Percentiles rank a stretch among this genome's conserved stretches.
These are phyloP conservation scores for Prunus mongolica DNA, from an alignment of 306 rosid genomes.

Conservation along the genomic window DNA sequence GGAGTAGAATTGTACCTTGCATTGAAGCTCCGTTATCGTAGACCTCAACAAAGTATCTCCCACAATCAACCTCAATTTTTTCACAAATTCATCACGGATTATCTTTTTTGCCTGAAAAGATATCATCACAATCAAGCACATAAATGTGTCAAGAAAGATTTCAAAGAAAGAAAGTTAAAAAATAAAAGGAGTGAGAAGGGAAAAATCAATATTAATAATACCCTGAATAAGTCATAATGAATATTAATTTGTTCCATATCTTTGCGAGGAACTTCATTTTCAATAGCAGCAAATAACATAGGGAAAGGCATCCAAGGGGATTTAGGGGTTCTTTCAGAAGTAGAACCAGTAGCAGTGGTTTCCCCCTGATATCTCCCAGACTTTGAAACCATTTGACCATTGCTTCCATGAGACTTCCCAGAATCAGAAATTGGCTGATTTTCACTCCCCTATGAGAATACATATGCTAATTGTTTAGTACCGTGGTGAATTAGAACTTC, in stretches of 20 bases:
- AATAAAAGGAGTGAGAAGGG: background rate
- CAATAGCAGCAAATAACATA: constrained; percentile 64
- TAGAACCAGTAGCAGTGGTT: constrained; percentile 44
- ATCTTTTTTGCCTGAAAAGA: constrained; percentile 59
- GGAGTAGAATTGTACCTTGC: constrained; percentile 39
- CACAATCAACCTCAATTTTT: constrained; percentile 60
- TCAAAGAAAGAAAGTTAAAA: constrained; percentile 1
- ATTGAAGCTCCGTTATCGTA: constrained; percentile 49
- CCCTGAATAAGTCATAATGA: constrained; percentile 54
- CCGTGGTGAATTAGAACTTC: background rate
- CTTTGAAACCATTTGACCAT: constrained; percentile 22
- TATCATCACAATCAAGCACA: background rate
- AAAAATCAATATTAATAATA: constrained; percentile 32
- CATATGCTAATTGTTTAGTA: background rate
- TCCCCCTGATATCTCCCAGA: constrained; percentile 39
- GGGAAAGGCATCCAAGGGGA: constrained; percentile 90
- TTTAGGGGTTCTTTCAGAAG: constrained; percentile 42
- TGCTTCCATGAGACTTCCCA: constrained; percentile 17
- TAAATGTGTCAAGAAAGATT: constrained; percentile 8
- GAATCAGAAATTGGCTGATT: constrained; percentile 9
- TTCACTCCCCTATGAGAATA: constrained; percentile 21
- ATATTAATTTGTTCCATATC: constrained; percentile 38
- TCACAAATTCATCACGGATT: constrained; percentile 62
- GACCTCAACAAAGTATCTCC: constrained; percentile 73
- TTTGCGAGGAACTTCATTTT: constrained; percentile 39